Evolutionary conservation across 768 basidiomycete species (phyloP).

Genomic region (Mycena rebaudengoi): DNA sequence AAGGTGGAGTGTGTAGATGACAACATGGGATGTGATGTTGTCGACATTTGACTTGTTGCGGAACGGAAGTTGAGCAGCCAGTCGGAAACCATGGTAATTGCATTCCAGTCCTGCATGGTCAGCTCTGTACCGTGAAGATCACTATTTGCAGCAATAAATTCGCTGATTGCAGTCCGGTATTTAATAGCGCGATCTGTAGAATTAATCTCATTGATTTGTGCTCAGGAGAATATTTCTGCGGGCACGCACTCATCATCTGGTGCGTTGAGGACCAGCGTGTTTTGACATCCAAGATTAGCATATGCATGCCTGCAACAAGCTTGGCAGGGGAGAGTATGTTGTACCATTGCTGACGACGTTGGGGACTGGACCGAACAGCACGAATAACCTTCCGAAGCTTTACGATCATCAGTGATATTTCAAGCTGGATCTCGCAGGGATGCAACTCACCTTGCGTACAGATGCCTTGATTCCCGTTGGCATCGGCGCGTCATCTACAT

Average conservation of each 20-base stretch:
- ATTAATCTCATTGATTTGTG: no score
- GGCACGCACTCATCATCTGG: constrained; percentile 24
- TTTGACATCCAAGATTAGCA: constrained; percentile 30
- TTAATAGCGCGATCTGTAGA: constrained; percentile 25
- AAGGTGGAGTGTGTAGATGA: constrained; percentile 15
- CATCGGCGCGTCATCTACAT: not conserved
- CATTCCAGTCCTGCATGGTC: constrained; percentile 17
- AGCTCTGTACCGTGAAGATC: constrained; percentile 14
- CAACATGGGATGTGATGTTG: constrained; percentile 24
- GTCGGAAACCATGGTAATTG: constrained; percentile 14
- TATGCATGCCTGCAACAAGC: not conserved
- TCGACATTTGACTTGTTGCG: constrained; percentile 31
- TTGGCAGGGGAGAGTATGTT: not conserved
- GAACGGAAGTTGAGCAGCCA: constrained; percentile 19
- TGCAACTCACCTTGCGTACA: not conserved
- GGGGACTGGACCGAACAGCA: constrained; percentile 18
- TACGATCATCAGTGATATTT: not conserved
- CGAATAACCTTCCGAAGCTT: constrained; percentile 20
- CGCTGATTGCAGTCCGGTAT: constrained; percentile 5
- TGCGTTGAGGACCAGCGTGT: constrained; percentile 30
- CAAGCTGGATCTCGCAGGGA: not conserved
- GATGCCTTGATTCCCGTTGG: not conserved
- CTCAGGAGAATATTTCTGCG: no score
- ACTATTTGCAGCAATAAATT: constrained; percentile 9
- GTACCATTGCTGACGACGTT: constrained; percentile 20